Base-by-base conservation (phyloP, 306 rosid species). In the Trifolium repens region DNA sequence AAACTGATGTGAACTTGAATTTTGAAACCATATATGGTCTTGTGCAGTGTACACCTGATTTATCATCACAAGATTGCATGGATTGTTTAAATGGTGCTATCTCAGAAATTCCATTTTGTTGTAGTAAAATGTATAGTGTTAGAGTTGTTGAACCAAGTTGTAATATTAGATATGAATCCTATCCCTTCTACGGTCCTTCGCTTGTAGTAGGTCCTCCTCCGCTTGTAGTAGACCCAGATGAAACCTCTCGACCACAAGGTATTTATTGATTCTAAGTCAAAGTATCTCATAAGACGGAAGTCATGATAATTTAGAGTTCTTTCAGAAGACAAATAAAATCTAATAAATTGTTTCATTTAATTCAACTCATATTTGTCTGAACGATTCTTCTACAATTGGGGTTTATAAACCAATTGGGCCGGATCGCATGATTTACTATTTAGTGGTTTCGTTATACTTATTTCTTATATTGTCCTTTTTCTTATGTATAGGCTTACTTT, bases 91-190 rank as follows among this genome's bases (percentile, higher is more conserved):
- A 3, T 8, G 0, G 1, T 0, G 58, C 55, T 0, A 2, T 76
- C 3, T 0, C 0, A 5, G 3, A n/a, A 0, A 15, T 84, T 5
- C 62, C 17, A n/a, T 0, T 0, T 0, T 55, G 46, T 44, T 67
- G 75, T 19, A 11, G 2, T 1, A 24, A 27, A 9, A 81, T 0
- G 37, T 1, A 3, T 5, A 77, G 84, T 1, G 82, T 35, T 1
- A 46, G 61, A 3, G 1, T 83, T 2, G 5, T 75, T 15, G 1
- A 2, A 6, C 90, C 83, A 16, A 83, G 85, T 44, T 83, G 87
- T 11, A 67, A 37, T 10, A 0, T 78, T 16, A 68, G 71, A 67
- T 85, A 9, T 46, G 80, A 81, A 19, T 0, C 0, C 2, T 34
- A 3, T 6, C 43, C 0, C 5, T 82, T 78, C 65, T 52, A 52